Evolutionary conservation across 2,329 filamentous ascomycete species (phyloP), one percentile per base, ranked within the genome.

Genomic region (Onygenales sp.): DNA sequence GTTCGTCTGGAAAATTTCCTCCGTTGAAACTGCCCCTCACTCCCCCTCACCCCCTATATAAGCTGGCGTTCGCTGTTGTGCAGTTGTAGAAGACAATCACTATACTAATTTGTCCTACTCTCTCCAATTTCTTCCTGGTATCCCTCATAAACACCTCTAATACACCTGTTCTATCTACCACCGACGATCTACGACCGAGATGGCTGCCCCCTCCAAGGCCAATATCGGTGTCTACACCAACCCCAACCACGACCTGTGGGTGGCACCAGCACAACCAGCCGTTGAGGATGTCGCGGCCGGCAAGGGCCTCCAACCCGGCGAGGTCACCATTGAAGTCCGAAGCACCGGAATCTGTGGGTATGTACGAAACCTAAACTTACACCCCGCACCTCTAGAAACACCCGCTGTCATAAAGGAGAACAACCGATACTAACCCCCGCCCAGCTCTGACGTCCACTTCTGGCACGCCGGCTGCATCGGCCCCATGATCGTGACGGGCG

Each of bases 171-270:
- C 17, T 2, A 46, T 5, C 6, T 4, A 34, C 33, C 32, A 36
- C 4, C 6, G 7, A 14, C 11, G 6, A 33, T 14, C 9, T 27
- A 45, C 33, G 43, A 5, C 2, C 43, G n/a, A 46, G 6, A 7
- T 34, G 10, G 13, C 43, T 8, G n/a, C 43, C 2, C 43, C 43
- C 7, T 46, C 74, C 80, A 54, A 93, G 79, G 75, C 87, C 54
- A 97, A 97, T 74, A 94, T 97, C 67, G 92, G 90, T 62, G 90
- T 97, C 60, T 97, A 87, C 78, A 97, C 92, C 51, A 95, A 97
- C 74, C 89, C 92, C 14, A 81, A 83, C 54, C 92, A 97, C 69
- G 87, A 95, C 56, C 78, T 97, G 51, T 97, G 91, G 88, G 82
- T 96, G 56, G 86, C 80, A 53, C 84, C 88, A 59, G 84, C 91